Conservation (phyloP, 2,329 filamentous ascomycete species). For the Orbilia blumenaviensis region DNA sequence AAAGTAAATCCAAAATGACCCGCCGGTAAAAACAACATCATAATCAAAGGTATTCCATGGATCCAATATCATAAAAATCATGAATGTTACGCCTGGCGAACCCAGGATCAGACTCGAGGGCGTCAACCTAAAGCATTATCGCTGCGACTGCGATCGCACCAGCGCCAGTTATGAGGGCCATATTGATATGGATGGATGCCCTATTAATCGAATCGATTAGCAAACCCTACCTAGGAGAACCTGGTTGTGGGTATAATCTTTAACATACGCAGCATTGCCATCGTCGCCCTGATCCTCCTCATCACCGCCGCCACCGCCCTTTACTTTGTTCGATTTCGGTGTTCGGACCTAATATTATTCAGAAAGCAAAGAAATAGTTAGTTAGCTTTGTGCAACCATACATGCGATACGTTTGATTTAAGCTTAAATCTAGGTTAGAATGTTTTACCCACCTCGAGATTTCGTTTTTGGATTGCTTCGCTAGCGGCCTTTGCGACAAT, state of each 20-base stretch:
- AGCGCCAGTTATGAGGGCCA: constrained; percentile 19
- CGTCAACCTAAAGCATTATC: constrained; percentile 21
- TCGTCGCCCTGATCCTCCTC: constrained; percentile 2
- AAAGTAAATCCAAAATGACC: neutral
- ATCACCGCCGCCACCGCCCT: neutral
- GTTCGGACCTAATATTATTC: neutral
- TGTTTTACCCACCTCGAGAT: constrained; percentile 21
- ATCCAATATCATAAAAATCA: too few species aligned
- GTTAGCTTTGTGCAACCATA: constrained; percentile 4
- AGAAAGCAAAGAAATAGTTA: neutral
- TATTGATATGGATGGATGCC: constrained; percentile 17
- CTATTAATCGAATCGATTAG: constrained; percentile 11
- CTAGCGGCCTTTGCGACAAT: constrained; percentile 10
- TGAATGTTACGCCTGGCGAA: too few species aligned
- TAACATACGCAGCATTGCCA: constrained; percentile 23
- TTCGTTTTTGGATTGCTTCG: constrained; percentile 17
- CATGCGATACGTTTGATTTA: neutral
- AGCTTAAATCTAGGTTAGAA: neutral
- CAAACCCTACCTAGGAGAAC: neutral
- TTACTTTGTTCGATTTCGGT: constrained; percentile 10
- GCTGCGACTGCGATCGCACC: constrained; percentile 19
- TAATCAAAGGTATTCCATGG: too few species aligned
- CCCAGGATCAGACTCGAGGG: neutral
- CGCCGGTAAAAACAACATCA: neutral
- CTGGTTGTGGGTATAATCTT: too few species aligned